These are phyloP conservation scores for Cetradonia linearis DNA, from an alignment of 495 filamentous ascomycete genomes.

Conservation along the genomic window DNA sequence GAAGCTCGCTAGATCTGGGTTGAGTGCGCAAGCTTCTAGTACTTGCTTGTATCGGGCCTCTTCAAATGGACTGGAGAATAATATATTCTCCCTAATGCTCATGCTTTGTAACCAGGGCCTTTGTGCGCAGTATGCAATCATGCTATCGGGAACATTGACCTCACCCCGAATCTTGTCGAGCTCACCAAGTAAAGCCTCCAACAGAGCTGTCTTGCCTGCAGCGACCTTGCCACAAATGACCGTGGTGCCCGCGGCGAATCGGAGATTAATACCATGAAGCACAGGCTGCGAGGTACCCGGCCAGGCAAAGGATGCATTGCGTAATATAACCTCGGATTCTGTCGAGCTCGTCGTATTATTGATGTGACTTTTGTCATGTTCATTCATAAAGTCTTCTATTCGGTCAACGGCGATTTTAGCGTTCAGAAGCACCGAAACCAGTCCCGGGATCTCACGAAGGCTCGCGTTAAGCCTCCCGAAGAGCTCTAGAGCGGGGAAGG, in stretches of 20 bases:
- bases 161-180: constrained; percentile 55
- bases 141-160: constrained; percentile 49
- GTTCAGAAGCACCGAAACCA: constrained; percentile 64
- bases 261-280: constrained; percentile 50
- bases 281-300: constrained; percentile 53
- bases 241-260: constrained; percentile 55
- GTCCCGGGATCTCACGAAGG: constrained; percentile 56
- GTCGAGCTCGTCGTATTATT: constrained; percentile 17
- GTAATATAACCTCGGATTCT: constrained; percentile 34
- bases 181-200: constrained; percentile 71
- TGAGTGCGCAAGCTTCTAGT: constrained; percentile 52
- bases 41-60: constrained; percentile 49
- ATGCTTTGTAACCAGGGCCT: constrained; percentile 87
- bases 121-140: constrained; percentile 73
- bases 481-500: constrained; percentile 71
- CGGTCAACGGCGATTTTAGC: constrained; percentile 65
- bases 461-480: constrained; percentile 61
- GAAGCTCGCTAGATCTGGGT: constrained; percentile 52
- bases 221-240: constrained; percentile 63
- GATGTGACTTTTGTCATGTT: constrained; percentile 58
- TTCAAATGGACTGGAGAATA: constrained; percentile 66
- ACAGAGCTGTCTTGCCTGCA: constrained; percentile 67
- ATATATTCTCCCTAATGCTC: constrained; percentile 77
- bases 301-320: constrained; percentile 65
- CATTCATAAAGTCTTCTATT: constrained; percentile 73